phyloP scores from a whole-genome alignment of 1,284 basidiomycete genomes.

The Malassezia caprae region DNA sequence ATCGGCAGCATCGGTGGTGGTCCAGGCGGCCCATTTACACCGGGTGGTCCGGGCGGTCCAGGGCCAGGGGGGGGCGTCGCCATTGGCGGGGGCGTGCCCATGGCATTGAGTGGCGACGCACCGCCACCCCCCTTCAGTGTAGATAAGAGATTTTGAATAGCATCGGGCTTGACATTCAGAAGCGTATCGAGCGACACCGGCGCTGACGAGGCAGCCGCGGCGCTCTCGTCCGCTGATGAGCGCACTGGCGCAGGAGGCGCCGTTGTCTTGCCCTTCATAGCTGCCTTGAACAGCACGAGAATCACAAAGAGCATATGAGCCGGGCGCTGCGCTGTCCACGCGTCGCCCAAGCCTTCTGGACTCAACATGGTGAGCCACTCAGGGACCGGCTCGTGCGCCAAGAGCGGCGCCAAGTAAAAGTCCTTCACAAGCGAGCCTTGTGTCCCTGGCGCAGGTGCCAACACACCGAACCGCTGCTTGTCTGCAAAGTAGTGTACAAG shows the following conservation, averaged over 20 bases:
- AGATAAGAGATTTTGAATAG: constrained; percentile 15
- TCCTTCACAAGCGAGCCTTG: constrained; percentile 41
- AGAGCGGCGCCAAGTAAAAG: constrained; percentile 41
- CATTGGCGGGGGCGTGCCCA: not conserved
- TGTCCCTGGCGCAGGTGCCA: constrained; percentile 18
- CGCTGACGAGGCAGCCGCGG: not conserved
- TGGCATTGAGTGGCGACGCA: not conserved
- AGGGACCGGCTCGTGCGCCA: constrained; percentile 29
- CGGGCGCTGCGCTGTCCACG: constrained; percentile 5
- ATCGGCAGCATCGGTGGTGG: not conserved
- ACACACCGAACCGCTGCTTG: constrained; percentile 34
- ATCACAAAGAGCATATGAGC: constrained; percentile 10
- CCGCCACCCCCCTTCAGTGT: constrained; percentile 2
- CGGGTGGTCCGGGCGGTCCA: not conserved
- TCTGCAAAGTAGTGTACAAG: constrained; percentile 23
- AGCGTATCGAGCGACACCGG: constrained; percentile 14
- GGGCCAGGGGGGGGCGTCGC: not conserved
- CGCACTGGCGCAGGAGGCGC: not conserved
- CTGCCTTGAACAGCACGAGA: constrained; percentile 14
- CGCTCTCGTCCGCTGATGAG: not conserved
- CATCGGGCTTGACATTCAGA: constrained; percentile 16
- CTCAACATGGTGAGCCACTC: constrained; percentile 34
- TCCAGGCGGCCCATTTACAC: not conserved
- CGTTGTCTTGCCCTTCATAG: not conserved
- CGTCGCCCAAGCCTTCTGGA: constrained; percentile 21